Evolutionary conservation across 345 rosid genomes (phyloP).

Genomic region (Rubroshorea leprosula): DNA sequence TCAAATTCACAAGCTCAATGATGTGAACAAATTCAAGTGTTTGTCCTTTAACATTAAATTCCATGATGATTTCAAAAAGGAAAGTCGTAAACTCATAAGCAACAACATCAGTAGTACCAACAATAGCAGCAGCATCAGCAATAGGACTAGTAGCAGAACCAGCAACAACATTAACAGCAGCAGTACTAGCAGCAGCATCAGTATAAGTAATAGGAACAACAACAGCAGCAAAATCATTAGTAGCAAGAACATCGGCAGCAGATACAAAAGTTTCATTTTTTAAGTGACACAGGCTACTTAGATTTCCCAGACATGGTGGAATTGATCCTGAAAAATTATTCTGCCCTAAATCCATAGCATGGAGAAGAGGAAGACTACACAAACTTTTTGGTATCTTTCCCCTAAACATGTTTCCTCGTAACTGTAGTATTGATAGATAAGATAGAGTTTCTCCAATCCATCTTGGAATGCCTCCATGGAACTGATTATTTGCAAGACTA

Average conservation of each 20-base stretch:
- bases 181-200: too few relatives aligned
- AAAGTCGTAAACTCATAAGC: neutral
- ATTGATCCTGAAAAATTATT: slow-evolving; percentile 8
- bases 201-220: too few relatives aligned
- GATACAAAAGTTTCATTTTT: too few relatives aligned
- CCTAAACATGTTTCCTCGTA: neutral
- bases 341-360: neutral
- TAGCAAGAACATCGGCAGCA: too few relatives aligned
- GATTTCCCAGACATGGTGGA: slow-evolving; percentile 2
- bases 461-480: slow-evolving; percentile 19
- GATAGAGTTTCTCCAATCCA: neutral
- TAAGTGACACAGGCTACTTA: too few relatives aligned
- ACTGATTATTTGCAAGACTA: slow-evolving; percentile 26
- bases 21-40: neutral
- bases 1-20: slow-evolving; percentile 6
- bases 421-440: neutral
- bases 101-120: too few relatives aligned
- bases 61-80: neutral
- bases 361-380: neutral
- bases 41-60: neutral
- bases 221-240: too few relatives aligned
- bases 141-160: too few relatives aligned
- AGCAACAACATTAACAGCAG: too few relatives aligned
- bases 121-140: too few relatives aligned
- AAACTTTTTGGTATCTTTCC: neutral